Conservation (phyloP, 129 eudicot genomes). For the Heracleum sosnowskyi region DNA sequence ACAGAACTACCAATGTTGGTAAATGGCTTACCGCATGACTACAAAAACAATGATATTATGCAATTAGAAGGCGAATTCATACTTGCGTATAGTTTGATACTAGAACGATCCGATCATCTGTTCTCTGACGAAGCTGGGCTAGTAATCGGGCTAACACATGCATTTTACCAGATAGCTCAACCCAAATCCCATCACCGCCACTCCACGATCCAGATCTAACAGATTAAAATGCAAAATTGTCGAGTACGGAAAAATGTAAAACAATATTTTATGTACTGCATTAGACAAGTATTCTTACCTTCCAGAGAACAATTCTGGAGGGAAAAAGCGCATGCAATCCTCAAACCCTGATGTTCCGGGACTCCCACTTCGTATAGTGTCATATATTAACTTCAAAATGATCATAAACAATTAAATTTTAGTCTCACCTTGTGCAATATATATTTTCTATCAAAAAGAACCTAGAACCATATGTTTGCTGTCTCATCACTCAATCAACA, state of each 20-base stretch:
- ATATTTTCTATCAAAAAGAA: background rate
- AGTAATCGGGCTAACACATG: constrained; percentile 83
- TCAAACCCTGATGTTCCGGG: constrained; percentile 92
- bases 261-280: background rate
- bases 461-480: background rate
- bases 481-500: background rate
- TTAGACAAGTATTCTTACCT: constrained; percentile 34
- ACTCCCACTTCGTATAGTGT: constrained; percentile 73
- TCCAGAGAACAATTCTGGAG: constrained; percentile 89
- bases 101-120: constrained; percentile 94
- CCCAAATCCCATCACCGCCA: constrained; percentile 96
- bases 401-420: constrained; percentile 16
- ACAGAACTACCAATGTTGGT: background rate
- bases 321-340: constrained; percentile 85
- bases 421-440: background rate
- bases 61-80: background rate
- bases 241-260: constrained; percentile 6
- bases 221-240: constrained; percentile 15
- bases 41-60: background rate
- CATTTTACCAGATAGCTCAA: constrained; percentile 97
- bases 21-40: background rate
- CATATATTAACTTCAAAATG: constrained; percentile 77
- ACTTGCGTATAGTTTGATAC: constrained; percentile 99
- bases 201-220: constrained; percentile 98
- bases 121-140: constrained; percentile 70